Evolutionary conservation across 768 basidiomycete genomes (phyloP).

Genomic region (Daedaleopsis nitida): DNA sequence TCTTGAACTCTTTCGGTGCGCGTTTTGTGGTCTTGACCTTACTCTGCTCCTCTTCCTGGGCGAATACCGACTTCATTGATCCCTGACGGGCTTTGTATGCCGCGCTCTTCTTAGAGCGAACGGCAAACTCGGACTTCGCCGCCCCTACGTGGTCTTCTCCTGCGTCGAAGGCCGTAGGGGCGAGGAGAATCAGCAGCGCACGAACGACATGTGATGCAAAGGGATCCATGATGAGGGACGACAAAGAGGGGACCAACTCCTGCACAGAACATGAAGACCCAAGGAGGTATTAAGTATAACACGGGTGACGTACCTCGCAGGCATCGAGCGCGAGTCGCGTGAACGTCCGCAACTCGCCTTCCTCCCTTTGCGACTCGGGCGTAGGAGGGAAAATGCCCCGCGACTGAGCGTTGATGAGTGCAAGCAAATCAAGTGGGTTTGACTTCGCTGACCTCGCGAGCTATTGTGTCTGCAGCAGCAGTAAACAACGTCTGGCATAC

Average conservation of each 20-base stretch:
- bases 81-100: slow-evolving; percentile 84
- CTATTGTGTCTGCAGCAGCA: slow-evolving; percentile 62
- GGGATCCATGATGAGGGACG: slow-evolving; percentile 74
- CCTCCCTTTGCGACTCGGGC: slow-evolving; percentile 41
- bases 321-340: slow-evolving; percentile 65
- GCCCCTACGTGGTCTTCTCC: slow-evolving; percentile 31
- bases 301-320: slow-evolving; percentile 51
- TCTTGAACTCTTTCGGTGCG: slow-evolving; percentile 43
- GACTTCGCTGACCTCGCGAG: slow-evolving; percentile 58
- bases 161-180: slow-evolving; percentile 52
- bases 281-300: no score
- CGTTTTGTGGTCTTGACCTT: slow-evolving; percentile 32
- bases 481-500: slow-evolving; percentile 89
- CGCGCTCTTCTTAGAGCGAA: slow-evolving; percentile 86
- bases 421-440: background rate
- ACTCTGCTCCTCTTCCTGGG: slow-evolving; percentile 34
- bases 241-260: slow-evolving; percentile 71
- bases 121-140: slow-evolving; percentile 37
- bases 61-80: slow-evolving; percentile 78
- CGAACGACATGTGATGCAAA: slow-evolving; percentile 93
- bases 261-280: slow-evolving; percentile 30
- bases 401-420: slow-evolving; percentile 37
- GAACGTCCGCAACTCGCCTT: slow-evolving; percentile 69
- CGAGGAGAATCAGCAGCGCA: slow-evolving; percentile 75
- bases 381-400: slow-evolving; percentile 54